Base-by-base conservation (phyloP, 202 grass and related monocot genomes). In the Alloteropsis angusta region DNA sequence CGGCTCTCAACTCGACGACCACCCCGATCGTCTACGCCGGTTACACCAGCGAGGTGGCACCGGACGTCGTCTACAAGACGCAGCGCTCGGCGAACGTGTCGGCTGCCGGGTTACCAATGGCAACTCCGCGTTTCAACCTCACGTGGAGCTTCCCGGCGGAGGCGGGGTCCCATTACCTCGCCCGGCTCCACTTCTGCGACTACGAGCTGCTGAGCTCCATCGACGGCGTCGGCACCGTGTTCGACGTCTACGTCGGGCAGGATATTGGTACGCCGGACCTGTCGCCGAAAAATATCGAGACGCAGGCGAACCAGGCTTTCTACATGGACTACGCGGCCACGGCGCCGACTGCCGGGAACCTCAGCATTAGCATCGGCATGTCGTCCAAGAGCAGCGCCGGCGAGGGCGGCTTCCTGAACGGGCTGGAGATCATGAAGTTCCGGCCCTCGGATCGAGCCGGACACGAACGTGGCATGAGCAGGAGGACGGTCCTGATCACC, bases 181-280 rank as follows among this genome's bases (percentile, higher is more conserved):
- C 88, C 38, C 85, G 95, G 7, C 72, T 92, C 60, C 95, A 98
- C 64, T 94, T 94, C 66, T 98, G 95, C 71, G 87, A 94, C 86
- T 85, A 90, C 34, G 75, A 88, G 25, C 21, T 26, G 46, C 0
- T 18, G 7, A 91, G 30, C 72, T 3, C 19, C 44, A 66, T 23
- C 8, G 2, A 38, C 4, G 32, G 26, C 1, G 3, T 2, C 0
- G 52, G 17, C 23, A 15, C 65, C 47, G 17, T 53, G 62, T 97
- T 97, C 86, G 7, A 47, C 43, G 78, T 92, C 30, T 92, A 82
- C 57, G 68, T 94, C 42, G 74, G 49, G 55, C 14, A 63, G 14
- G 4, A 10, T 23, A 0, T 32, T 1, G 81, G 44, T 0, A 1
- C 11, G 0, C 0, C 0, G 6, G 68, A 81, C 68, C 64, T 97